phyloP scores from a whole-genome alignment of 768 basidiomycete genomes.

The Sarcomyxa edulis region DNA sequence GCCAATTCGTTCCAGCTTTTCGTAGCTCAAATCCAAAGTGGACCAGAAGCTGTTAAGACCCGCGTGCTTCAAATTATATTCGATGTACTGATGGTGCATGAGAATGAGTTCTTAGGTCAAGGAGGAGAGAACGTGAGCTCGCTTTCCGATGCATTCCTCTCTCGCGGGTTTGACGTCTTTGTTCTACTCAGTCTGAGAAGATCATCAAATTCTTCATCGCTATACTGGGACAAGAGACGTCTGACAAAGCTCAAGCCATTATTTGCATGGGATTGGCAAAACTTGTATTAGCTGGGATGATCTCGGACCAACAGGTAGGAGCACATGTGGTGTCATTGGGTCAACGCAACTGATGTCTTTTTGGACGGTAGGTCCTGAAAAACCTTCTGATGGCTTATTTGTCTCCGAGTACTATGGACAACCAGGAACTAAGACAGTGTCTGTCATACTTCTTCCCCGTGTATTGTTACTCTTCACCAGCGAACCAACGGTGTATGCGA shows the following conservation, averaged over 20 bases:
- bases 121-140: constrained; percentile 18
- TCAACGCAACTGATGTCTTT: constrained; percentile 34
- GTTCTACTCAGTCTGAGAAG: constrained; percentile 15
- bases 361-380: constrained; percentile 33
- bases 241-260: constrained; percentile 57
- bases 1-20: constrained; percentile 53
- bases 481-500: constrained; percentile 71
- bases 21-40: constrained; percentile 50
- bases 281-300: constrained; percentile 71
- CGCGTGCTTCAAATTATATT: constrained; percentile 78
- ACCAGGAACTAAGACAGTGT: constrained; percentile 82
- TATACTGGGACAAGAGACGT: constrained; percentile 38
- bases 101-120: constrained; percentile 48
- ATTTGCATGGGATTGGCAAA: constrained; percentile 83
- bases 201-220: constrained; percentile 56
- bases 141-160: too few relatives aligned
- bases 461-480: constrained; percentile 75
- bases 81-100: constrained; percentile 84
- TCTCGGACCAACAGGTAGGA: constrained; percentile 65
- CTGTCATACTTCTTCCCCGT: constrained; percentile 82
- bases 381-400: constrained; percentile 54
- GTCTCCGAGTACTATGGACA: constrained; percentile 74
- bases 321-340: not conserved
- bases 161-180: constrained; percentile 8
- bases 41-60: constrained; percentile 60